A percentile compares a stretch with the other conserved stretches of the same genome.
phyloP scores from a whole-genome alignment of 176 grass and related monocot species.

The Cenchrus americanus region DNA sequence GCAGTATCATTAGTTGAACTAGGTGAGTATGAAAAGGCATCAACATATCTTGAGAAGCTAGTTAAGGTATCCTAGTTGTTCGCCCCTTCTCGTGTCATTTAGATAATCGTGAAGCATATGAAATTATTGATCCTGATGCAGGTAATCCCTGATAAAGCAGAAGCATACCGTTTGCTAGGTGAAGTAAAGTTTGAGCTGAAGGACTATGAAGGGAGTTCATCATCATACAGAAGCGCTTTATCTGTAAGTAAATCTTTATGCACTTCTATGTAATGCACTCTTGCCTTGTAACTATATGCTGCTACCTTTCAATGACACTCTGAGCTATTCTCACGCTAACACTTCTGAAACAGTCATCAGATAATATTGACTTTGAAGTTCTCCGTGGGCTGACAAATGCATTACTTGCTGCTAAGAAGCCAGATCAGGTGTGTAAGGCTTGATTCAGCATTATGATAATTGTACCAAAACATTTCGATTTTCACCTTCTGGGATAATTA shows the following conservation, averaged over 20 bases:
- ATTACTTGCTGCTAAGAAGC: slow-evolving; percentile 86
- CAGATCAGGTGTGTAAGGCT: slow-evolving; percentile 61
- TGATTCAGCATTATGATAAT: neutral
- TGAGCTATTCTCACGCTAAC: slow-evolving; percentile 28
- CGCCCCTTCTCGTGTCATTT: neutral
- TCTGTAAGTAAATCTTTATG: slow-evolving; percentile 54
- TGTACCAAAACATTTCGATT: neutral
- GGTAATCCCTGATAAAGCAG: slow-evolving; percentile 81
- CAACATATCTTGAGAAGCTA: slow-evolving; percentile 73
- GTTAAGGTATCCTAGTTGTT: slow-evolving; percentile 63
- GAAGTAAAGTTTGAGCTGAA: slow-evolving; percentile 96
- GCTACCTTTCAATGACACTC: slow-evolving; percentile 10
- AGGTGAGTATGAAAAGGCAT: slow-evolving; percentile 83
- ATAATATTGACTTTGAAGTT: slow-evolving; percentile 83
- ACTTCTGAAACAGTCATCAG: slow-evolving; percentile 63
- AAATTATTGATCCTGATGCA: slow-evolving; percentile 51
- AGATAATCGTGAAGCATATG: slow-evolving; percentile 13
- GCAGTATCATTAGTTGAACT: slow-evolving; percentile 84
- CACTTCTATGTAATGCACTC: neutral
- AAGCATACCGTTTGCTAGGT: slow-evolving; percentile 86
- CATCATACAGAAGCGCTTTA: slow-evolving; percentile 70
- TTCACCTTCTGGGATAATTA: neutral
- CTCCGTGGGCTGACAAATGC: slow-evolving; percentile 85
- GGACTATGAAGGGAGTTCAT: slow-evolving; percentile 87
- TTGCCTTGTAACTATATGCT: neutral